A percentile compares a stretch with the other conserved stretches of the same genome.
Conservation (phyloP, 768 basidiomycete species). For the Amanita rubescens region DNA sequence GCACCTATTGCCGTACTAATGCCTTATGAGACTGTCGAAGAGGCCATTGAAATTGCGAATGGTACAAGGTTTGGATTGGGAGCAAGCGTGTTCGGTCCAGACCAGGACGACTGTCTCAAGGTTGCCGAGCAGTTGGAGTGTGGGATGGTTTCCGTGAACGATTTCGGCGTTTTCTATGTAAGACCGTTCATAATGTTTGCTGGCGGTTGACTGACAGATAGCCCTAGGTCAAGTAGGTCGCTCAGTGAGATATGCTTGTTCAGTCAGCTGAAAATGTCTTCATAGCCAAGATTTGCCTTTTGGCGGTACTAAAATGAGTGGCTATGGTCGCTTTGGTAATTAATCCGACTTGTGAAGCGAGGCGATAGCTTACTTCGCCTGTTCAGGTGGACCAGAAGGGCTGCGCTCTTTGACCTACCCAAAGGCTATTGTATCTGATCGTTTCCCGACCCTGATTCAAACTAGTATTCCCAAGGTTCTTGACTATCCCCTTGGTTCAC, state of each 20-base stretch:
- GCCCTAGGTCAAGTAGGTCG: slow-evolving; percentile 57
- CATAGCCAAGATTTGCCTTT: slow-evolving; percentile 86
- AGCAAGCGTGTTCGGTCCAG: slow-evolving; percentile 89
- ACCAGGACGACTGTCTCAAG: slow-evolving; percentile 66
- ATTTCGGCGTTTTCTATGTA: slow-evolving; percentile 86
- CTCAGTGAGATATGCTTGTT: neutral
- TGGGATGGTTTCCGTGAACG: slow-evolving; percentile 97
- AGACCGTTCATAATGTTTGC: slow-evolving; percentile 20
- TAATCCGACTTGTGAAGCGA: neutral
- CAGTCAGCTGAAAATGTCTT: neutral
- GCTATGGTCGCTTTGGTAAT: slow-evolving; percentile 89
- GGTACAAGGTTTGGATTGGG: slow-evolving; percentile 85
- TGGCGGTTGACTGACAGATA: neutral
- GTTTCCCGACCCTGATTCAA: slow-evolving; percentile 76
- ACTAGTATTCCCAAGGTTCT: slow-evolving; percentile 82
- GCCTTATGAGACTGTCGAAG: slow-evolving; percentile 74
- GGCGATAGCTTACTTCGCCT: slow-evolving; percentile 6
- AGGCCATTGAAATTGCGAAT: slow-evolving; percentile 86
- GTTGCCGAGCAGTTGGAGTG: slow-evolving; percentile 82
- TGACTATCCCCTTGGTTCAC: slow-evolving; percentile 78
- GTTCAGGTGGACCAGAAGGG: slow-evolving; percentile 87
- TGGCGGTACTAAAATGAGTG: slow-evolving; percentile 86
- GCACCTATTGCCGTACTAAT: slow-evolving; percentile 88
- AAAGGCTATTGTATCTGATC: slow-evolving; percentile 82
- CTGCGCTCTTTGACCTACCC: slow-evolving; percentile 80